Evolutionary conservation across 2,329 filamentous ascomycete species (phyloP), one percentile per base, ranked within the genome.

Genomic region (Didymellaceae sp.): DNA sequence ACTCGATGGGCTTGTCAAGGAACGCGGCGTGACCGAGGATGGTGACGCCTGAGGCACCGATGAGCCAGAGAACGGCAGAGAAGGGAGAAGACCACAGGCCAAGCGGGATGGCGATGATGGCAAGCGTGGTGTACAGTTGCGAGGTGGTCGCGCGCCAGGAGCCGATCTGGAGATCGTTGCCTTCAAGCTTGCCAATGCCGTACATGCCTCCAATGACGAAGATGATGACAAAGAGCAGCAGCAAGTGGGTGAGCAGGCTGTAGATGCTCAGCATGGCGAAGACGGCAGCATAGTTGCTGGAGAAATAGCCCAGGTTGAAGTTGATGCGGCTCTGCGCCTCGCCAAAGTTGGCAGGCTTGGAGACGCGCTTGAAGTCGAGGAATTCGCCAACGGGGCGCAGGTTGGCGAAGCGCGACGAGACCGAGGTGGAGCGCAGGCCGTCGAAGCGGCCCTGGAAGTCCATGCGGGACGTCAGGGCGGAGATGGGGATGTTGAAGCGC

Each of bases 1-100:
- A 93, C 87, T 97, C 94, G 82, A 97, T 96, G 53, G 93, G 93
- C 85, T 96, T 97, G 75, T 97, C 93, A 88, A 97, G 87, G 74
- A 97, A 86, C 58, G 91, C 84, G 65, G 94, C 94, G 79, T 99
- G 94, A 77, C 94, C 94, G 62, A 97, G 80, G 63, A 97, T 95
- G 73, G 87, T 90, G 74, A 97, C 91, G 74, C 91, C 92, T 65
- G 89, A 93, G 66, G 94, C 94, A 74, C 94, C 94, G 71, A 97
- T 91, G 73, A 99, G 84, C 94, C 94, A 97, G 66, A 97, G 86
- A 65, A 92, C 83, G 42, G 91, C 95, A 67, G 83, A 76, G 74
- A 97, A 86, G 54, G 91, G 91, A 58, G 89, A 93, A 52, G 93
- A 87, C 78, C 87, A 87, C 70, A 99, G 82, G 62, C 88, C 90